Evolutionary conservation across 768 basidiomycete species (phyloP).

Genomic region (Termitomyces sp.): DNA sequence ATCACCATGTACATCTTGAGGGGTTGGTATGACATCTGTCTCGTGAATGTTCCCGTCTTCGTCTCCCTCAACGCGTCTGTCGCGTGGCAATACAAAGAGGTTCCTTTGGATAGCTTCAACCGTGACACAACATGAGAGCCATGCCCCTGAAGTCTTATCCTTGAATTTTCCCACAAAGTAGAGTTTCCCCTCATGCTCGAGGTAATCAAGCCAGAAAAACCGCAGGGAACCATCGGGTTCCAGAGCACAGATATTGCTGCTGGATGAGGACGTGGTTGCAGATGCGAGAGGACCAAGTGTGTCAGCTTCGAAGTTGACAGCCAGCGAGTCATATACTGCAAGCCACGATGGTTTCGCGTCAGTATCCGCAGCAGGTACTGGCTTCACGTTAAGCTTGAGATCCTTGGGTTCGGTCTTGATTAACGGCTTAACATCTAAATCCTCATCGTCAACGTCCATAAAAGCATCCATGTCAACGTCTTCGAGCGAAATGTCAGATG

Average conservation of each 20-base stretch:
- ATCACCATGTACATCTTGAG: constrained; percentile 75
- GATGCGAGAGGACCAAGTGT: constrained; percentile 47
- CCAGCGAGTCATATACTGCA: constrained; percentile 69
- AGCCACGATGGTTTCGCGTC: constrained; percentile 62
- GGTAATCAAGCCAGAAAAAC: constrained; percentile 97
- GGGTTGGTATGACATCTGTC: constrained; percentile 71
- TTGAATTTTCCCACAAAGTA: constrained; percentile 91
- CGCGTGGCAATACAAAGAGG: constrained; percentile 82
- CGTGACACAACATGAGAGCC: constrained; percentile 85
- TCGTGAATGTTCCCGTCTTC: constrained; percentile 60
- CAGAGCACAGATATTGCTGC: constrained; percentile 52
- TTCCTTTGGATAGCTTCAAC: constrained; percentile 87
- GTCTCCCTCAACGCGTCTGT: constrained; percentile 53
- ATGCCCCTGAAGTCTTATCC: constrained; percentile 65
- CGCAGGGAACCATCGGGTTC: constrained; percentile 82
- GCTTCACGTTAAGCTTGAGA: constrained; percentile 18
- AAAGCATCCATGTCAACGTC: constrained; percentile 63
- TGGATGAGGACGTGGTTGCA: constrained; percentile 31
- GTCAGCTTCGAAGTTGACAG: constrained; percentile 54
- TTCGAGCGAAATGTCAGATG: constrained; percentile 42
- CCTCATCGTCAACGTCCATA: constrained; percentile 55
- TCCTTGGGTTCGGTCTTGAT: constrained; percentile 30
- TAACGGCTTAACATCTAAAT: constrained; percentile 35
- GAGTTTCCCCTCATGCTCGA: constrained; percentile 80
- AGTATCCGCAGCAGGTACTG: constrained; percentile 35